Base-by-base conservation (phyloP, 164 flowering plant genomes). In the Saururus chinensis region DNA sequence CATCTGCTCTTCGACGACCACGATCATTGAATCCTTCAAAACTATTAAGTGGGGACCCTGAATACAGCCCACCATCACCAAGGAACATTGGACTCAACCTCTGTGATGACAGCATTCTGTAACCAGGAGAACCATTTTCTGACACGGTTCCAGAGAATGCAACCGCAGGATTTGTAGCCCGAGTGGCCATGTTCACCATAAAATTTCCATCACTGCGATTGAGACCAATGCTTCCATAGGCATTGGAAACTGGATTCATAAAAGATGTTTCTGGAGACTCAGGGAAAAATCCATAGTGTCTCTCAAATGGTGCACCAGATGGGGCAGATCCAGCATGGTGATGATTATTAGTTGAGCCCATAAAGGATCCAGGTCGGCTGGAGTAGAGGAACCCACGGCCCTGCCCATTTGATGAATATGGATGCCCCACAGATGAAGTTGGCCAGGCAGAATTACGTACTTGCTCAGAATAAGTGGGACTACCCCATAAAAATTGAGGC, bases 321-420 rank as follows among this genome's bases (percentile, higher is more conserved):
- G 99, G 99, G 70, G 97, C 97, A 76, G 99, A 95, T 68, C 96
- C 99, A 70, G 82, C 86, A 77, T 92, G 96, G 64, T 80, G 86
- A 60, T 68, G 74, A 30, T 56, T 66, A 22, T 66, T 77, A 53
- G 83, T 68, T 42, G 87, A 76, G 55, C 80, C 73, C 40, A 76
- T 65, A 40, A 79, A 79, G 37, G 91, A 62, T 4, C 72, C 75
- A 56, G 66, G 81, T 45, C 63, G 77, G 66, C 67, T 71, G 49
- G 88, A 60, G 67, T 66, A 81, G n/a, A 82, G 75, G 65, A 77
- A 79, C 21, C 81, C 82, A 54, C 74, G 84, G 1, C 75, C 75
- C 59, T 73, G 84, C 35, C 81, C 84, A 75, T 71, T 82, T 19
- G 89, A 72, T 56, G 80, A 51, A 70, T 71, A 79, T n/a, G 81